Evolutionary conservation across 2,329 filamentous ascomycete species (phyloP).

Genomic region (Sphaerostilbella broomeana): DNA sequence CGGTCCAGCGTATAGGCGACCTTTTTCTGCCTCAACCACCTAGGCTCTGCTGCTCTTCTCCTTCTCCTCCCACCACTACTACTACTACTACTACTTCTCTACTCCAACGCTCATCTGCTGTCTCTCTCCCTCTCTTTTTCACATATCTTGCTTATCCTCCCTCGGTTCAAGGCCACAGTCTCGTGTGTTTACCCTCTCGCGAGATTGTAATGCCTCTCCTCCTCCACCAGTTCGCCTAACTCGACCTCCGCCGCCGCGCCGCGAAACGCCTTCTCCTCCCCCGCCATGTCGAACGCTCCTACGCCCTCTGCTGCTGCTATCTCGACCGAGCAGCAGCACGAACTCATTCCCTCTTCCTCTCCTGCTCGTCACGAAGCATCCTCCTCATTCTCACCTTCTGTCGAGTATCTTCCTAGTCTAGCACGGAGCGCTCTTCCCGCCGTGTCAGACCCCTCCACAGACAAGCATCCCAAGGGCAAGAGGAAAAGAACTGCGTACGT

Average conservation of each 20-base stretch:
- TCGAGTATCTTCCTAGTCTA: conserved; percentile 11
- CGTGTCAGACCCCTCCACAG: conserved; percentile 21
- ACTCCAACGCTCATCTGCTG: too few species aligned
- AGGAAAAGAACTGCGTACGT: conserved; percentile 59
- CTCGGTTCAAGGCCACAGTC: too few species aligned
- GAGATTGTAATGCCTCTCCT: conserved; percentile 14
- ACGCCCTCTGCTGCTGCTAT: conserved; percentile 17
- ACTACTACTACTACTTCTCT: too few species aligned
- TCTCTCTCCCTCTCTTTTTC: not conserved
- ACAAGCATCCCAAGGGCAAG: conserved; percentile 52
- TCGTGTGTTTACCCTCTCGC: not conserved
- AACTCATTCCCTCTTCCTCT: conserved; percentile 15
- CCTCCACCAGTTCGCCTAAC: not conserved
- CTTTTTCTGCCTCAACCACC: too few species aligned
- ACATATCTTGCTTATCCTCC: not conserved
- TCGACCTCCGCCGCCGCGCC: not conserved
- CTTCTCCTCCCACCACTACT: too few species aligned
- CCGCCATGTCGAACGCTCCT: conserved; percentile 21
- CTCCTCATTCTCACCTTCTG: conserved; percentile 15
- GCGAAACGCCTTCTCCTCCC: conserved; percentile 17
- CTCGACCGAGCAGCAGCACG: conserved; percentile 20
- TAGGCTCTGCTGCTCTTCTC: too few species aligned
- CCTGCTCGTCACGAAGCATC: conserved; percentile 22
- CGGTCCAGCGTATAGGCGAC: too few species aligned
- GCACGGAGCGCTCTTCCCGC: conserved; percentile 14